Evolutionary conservation across 495 filamentous ascomycete genomes (phyloP), one percentile per base, ranked within the genome.

Genomic region (Aspergillus egyptiacus): DNA sequence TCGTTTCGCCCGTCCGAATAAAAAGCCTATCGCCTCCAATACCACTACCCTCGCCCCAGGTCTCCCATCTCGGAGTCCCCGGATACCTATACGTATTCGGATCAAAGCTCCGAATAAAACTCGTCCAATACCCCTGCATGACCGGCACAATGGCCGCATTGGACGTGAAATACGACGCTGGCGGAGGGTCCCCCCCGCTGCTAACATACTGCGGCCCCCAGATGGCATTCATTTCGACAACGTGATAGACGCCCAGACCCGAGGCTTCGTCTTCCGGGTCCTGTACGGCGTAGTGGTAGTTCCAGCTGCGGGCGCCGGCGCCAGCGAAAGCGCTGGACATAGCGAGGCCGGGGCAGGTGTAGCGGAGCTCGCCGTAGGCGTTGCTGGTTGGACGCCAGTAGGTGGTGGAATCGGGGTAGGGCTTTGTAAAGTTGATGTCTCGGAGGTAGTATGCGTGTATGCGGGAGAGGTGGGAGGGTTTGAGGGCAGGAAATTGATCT

Each of bases 301-400:
- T 79, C 72, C 77, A 85, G 44, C 66, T 76, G 18, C 56, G 40
- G 3, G 68, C 13, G 13, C 67, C 70, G 20, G 68, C 59, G 6
- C 55, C 33, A 5, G 66, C 56, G 51, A 76, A 70, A 0, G 69
- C 60, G 4, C 68, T 59, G 13, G 72, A 78, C 63, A 83, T 64
- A 58, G 71, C 79, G 17, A 86, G 68, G 1, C 75, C 76, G 0
- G 84, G 84, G 46, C 86, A 90, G 56, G 72, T 83, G 65, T 89
- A 89, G n/a, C 84, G 77, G 48, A 87, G 73, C 54, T 89, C 82
- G 18, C 84, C 84, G 56, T 87, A 90, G 3, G 78, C 78, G 31
- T 76, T 70, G 47, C 75, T 72, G 11, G 75, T 68, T n/a, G 81
- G 76, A 0, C 72, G 69, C 78, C 80, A 85, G 65, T 78, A 83